These are phyloP conservation scores for Phytophthora uliginosa DNA, from an alignment of 352 stramenopile species.

Conservation along the genomic window DNA sequence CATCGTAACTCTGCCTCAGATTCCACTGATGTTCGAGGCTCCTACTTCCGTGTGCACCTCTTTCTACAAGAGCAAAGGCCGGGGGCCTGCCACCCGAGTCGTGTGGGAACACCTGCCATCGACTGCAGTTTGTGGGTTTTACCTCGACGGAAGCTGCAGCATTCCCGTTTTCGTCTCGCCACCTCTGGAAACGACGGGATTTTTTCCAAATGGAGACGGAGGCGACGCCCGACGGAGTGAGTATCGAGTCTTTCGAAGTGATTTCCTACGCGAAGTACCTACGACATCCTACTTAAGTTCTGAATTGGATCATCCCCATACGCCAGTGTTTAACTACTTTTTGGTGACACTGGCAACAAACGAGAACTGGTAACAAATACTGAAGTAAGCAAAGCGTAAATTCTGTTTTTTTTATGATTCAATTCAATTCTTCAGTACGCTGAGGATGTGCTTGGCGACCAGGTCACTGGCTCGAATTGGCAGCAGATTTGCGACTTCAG, in stretches of 20 bases:
- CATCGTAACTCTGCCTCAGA: background rate
- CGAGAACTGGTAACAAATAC: background rate
- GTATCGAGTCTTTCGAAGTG: slow-evolving; percentile 1
- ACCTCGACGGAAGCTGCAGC: background rate
- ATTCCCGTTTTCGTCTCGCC: background rate
- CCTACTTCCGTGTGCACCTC: slow-evolving; percentile 2
- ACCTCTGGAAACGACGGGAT: background rate
- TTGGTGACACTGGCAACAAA: too few species aligned
- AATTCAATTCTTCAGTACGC: background rate
- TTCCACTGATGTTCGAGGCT: slow-evolving; percentile 1
- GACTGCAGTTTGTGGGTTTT: slow-evolving; percentile 1
- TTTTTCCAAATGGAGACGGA: slow-evolving; percentile 1
- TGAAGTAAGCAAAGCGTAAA: too few species aligned
- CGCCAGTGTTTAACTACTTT: too few species aligned
- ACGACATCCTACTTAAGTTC: background rate
- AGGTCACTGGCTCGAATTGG: background rate
- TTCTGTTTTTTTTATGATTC: background rate
- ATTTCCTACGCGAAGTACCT: slow-evolving; percentile 7
- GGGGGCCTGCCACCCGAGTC: background rate
- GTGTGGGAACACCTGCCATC: background rate
- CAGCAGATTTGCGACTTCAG: background rate
- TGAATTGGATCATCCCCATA: background rate
- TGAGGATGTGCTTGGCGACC: background rate
- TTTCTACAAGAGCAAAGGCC: slow-evolving; percentile 3
- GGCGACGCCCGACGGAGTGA: background rate